Evolutionary conservation across 345 rosid species (phyloP), one percentile per base, ranked within the genome.

Genomic region (Camelina laxa): DNA sequence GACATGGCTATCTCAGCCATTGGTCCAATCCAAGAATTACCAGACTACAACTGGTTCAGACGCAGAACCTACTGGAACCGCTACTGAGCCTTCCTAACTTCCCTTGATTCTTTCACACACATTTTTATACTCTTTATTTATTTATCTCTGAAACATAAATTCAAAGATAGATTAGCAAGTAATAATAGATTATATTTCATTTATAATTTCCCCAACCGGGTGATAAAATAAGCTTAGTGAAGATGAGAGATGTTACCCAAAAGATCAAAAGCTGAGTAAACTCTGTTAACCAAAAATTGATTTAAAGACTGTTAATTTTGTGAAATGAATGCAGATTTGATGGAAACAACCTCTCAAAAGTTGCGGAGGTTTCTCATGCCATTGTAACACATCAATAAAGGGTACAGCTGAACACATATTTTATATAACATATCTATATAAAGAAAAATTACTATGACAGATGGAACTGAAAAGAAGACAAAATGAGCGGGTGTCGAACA

Each of bases 21-120:
- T 49, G 54, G 24, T 49, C 24, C 54, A 49, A 49, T 49, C 54
- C 54, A 19, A 49, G 24, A 49, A 17, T 17, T 49, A 19, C 54
- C 54, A 19, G 54, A 49, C 54, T 19, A 17, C 24, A 49, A 49
- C 24, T 9, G 24, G 54, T 49, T 49, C 54, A 49, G 96, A 90
- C 24, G 54, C 55, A 50, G 55, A 50, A 50, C 24, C 24, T 49
- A 49, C 24, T 49, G 55, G 55, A 50, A 50, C 14, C 6, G 55
- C 6, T 50, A 50, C 24, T 49, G 24, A 50, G 55, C 20, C 51
- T 47, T 19, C 11, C 51, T 16, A 16, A 16, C 51, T 16, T 16
- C 21, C 51, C 51, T 21, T 47, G 20, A 47, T 16, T 47, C 2
- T 16, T 16, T 6, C 10, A 7, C 50, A 47, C 50, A 16, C 20